phyloP scores from a whole-genome alignment of 768 basidiomycete genomes.

The Lactifluus rugatus region DNA sequence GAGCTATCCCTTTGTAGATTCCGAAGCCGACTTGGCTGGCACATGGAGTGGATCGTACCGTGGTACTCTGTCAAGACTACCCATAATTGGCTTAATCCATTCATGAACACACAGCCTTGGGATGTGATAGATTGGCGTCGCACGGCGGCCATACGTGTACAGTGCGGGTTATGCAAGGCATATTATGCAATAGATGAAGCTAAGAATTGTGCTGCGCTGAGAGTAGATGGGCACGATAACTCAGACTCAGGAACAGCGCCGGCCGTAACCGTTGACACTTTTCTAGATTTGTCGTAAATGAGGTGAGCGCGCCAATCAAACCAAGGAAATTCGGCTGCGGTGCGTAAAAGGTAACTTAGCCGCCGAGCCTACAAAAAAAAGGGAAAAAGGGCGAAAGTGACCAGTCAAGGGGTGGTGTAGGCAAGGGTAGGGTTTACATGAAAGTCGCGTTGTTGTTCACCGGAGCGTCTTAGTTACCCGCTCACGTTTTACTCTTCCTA shows the following conservation, averaged over 20 bases:
- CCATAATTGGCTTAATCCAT: neutral
- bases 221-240: too few species aligned
- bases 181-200: neutral
- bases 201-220: too few species aligned
- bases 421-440: neutral
- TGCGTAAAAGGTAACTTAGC: neutral
- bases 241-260: neutral
- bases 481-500: neutral
- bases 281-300: neutral
- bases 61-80: too few species aligned
- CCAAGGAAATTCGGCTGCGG: neutral
- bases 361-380: neutral
- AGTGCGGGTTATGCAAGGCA: neutral
- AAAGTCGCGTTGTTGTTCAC: neutral
- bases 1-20: neutral
- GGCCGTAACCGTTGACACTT: neutral
- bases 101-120: too few species aligned
- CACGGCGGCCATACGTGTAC: neutral
- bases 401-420: neutral
- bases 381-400: neutral
- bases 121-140: too few species aligned
- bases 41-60: neutral
- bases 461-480: neutral
- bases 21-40: neutral
- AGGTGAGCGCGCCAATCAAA: neutral